Conservation (phyloP, 2,329 filamentous ascomycete species). For the Chaetomiaceae sp. region DNA sequence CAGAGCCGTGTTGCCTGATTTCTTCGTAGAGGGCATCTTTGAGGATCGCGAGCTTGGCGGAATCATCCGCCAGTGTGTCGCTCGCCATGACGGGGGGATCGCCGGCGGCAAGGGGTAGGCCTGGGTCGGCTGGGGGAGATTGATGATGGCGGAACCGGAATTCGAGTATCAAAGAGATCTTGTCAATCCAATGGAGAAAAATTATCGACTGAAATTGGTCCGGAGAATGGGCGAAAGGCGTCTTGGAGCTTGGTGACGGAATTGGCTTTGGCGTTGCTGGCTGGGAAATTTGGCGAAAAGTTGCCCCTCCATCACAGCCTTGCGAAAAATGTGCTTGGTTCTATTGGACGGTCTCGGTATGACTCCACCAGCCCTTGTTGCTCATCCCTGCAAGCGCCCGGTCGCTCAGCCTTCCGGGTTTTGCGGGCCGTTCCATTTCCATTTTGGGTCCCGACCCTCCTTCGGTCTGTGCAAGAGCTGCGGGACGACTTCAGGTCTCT, state of each 20-base stretch:
- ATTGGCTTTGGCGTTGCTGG: conserved; percentile 4
- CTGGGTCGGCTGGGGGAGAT: no score
- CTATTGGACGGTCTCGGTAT: neutral
- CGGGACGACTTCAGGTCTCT: no score
- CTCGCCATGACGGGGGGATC: conserved; percentile 13
- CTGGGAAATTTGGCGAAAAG: conserved; percentile 19
- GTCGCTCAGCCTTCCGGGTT: neutral
- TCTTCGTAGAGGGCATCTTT: conserved; percentile 55
- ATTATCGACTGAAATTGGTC: neutral
- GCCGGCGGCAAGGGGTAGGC: no score
- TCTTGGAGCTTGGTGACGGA: neutral
- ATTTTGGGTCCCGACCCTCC: no score
- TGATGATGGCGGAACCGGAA: no score
- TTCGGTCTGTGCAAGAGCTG: no score
- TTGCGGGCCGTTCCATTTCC: no score
- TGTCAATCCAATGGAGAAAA: no score
- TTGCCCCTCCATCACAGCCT: conserved; percentile 25
- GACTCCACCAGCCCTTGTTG: neutral
- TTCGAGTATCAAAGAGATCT: no score
- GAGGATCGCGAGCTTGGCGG: conserved; percentile 44
- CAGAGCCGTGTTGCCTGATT: conserved; percentile 45
- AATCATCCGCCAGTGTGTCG: conserved; percentile 10
- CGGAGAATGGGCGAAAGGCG: neutral
- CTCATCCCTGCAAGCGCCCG: neutral
- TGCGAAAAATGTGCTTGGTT: neutral